These are phyloP conservation scores for Xylaria sp. DNA, from an alignment of 2,329 filamentous ascomycete species.

Conservation along the genomic window DNA sequence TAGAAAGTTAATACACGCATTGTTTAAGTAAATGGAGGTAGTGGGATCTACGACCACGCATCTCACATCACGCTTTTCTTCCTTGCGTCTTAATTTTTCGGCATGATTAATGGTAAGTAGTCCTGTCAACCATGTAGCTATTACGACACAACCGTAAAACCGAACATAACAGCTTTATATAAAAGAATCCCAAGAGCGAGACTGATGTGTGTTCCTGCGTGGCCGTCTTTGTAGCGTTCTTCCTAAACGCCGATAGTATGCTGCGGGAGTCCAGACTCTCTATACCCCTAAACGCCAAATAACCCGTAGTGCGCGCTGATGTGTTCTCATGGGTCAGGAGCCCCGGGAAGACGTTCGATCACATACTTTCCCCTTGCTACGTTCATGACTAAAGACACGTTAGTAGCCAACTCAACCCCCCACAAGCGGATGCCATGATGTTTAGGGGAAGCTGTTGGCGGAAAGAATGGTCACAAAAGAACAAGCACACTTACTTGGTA, in stretches of 20 bases:
- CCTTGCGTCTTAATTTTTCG: neutral
- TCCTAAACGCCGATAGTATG: conserved; percentile 31
- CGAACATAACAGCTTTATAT: neutral
- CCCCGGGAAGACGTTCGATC: conserved; percentile 90
- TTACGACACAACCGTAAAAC: neutral
- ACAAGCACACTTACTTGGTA: conserved; percentile 59
- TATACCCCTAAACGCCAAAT: conserved; percentile 23
- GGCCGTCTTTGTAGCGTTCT: neutral
- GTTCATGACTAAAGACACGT: conserved; percentile 66
- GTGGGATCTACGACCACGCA: neutral
- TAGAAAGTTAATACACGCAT: neutral
- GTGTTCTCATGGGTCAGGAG: conserved; percentile 65
- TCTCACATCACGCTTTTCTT: neutral
- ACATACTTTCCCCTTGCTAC: conserved; percentile 92
- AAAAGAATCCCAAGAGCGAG: neutral
- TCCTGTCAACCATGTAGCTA: too few species aligned
- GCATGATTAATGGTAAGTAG: neutral
- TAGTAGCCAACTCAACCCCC: conserved; percentile 14
- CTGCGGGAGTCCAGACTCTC: conserved; percentile 1
- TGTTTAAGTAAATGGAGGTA: neutral
- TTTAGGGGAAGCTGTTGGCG: neutral
- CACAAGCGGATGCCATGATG: neutral
- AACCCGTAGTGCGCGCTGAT: neutral
- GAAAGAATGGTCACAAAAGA: neutral
- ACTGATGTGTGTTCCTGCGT: conserved; percentile 8